phyloP scores from a whole-genome alignment of 2,329 filamentous ascomycete genomes.

The Chaetomium strumarium region DNA sequence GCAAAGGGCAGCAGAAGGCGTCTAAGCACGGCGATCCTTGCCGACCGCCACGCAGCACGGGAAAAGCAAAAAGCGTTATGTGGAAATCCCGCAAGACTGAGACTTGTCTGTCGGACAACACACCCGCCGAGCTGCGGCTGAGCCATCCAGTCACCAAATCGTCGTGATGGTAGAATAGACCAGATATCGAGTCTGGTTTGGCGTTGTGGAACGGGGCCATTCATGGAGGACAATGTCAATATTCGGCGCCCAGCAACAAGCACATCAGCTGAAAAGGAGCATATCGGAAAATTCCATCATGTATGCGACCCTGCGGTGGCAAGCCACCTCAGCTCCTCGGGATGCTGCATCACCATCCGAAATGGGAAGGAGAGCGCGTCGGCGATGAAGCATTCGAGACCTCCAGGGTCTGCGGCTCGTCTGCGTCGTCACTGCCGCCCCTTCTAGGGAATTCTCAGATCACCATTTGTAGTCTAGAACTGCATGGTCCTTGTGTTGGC shows the following conservation, averaged over 20 bases:
- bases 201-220: neutral
- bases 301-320: neutral
- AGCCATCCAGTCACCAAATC: neutral
- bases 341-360: conserved; percentile 8
- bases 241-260: neutral
- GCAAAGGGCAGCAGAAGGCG: too few species aligned
- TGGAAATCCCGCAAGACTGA: neutral
- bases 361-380: neutral
- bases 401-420: neutral
- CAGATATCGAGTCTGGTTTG: neutral
- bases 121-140: neutral
- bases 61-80: neutral
- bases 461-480: neutral
- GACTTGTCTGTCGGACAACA: conserved; percentile 2
- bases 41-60: neutral
- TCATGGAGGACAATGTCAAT: neutral
- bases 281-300: neutral
- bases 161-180: too few species aligned
- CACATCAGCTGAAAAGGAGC: neutral
- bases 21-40: conserved; percentile 11
- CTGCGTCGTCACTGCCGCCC: neutral
- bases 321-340: conserved; percentile 8
- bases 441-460: too few species aligned
- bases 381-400: neutral
- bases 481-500: neutral